A percentile compares a stretch with the other conserved stretches of the same genome.
phyloP scores from a whole-genome alignment of 768 basidiomycete species.

The Fomitopsis serialis region DNA sequence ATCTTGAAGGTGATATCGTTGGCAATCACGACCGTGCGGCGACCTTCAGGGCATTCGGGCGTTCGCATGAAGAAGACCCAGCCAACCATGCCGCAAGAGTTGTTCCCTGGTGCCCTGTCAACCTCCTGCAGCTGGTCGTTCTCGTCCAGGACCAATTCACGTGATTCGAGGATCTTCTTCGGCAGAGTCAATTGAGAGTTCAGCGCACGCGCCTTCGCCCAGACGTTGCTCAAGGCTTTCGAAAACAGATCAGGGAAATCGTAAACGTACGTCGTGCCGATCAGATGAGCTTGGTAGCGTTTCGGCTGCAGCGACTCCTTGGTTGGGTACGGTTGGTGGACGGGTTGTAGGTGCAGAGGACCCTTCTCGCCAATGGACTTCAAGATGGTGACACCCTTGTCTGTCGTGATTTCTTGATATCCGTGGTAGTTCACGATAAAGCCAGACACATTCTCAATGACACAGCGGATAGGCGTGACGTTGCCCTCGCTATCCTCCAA shows the following conservation, averaged over 20 bases:
- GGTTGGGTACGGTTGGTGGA: conserved; percentile 89
- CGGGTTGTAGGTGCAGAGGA: conserved; percentile 92
- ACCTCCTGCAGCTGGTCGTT: conserved; percentile 88
- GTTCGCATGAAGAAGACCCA: conserved; percentile 94
- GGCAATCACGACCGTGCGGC: conserved; percentile 83
- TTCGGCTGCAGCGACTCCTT: conserved; percentile 98
- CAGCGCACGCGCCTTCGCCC: conserved; percentile 64
- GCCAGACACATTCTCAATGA: conserved; percentile 98
- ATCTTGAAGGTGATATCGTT: conserved; percentile 99
- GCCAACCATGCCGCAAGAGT: conserved; percentile 94
- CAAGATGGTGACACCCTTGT: conserved; percentile 90
- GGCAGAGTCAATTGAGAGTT: conserved; percentile 70
- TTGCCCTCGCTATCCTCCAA: conserved; percentile 95
- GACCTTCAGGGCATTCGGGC: conserved; percentile 88
- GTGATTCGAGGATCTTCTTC: conserved; percentile 73
- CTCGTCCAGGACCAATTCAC: conserved; percentile 93
- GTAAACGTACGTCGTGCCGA: conserved; percentile 98
- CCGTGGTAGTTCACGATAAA: conserved; percentile 98
- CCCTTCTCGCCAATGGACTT: conserved; percentile 99
- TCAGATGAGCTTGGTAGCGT: conserved; percentile 96
- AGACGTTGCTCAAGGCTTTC: conserved; percentile 91
- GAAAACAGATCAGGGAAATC: conserved; percentile 99
- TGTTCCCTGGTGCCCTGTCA: conserved; percentile 88
- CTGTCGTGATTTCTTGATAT: conserved; percentile 96
- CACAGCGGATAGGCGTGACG: conserved; percentile 91